These are phyloP conservation scores for Claviceps quebecensis DNA, from an alignment of 2,329 filamentous ascomycete genomes.

Conservation along the genomic window DNA sequence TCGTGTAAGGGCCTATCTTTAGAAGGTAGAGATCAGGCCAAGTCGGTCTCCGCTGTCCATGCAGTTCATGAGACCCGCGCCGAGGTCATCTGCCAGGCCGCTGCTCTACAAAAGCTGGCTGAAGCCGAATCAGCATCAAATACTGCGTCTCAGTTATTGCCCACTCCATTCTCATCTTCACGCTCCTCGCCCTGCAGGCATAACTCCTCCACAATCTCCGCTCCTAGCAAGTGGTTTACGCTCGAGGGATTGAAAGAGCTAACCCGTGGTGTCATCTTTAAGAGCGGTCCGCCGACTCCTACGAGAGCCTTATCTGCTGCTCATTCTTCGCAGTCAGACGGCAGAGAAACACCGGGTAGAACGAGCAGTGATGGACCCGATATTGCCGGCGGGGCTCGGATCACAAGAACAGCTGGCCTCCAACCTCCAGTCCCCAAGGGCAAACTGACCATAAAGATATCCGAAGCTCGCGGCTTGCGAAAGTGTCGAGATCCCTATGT, in stretches of 20 bases:
- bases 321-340: slow-evolving; percentile 35
- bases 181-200: slow-evolving; percentile 22
- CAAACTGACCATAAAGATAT: slow-evolving; percentile 78
- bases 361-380: slow-evolving; percentile 29
- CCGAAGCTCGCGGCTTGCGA: slow-evolving; percentile 68
- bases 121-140: not conserved
- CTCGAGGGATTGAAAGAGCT: slow-evolving; percentile 67
- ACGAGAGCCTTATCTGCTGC: slow-evolving; percentile 68
- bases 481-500: slow-evolving; percentile 85
- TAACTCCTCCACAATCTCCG: slow-evolving; percentile 31
- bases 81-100: not conserved
- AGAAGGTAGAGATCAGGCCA: slow-evolving; percentile 12
- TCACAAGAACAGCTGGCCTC: slow-evolving; percentile 37
- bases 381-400: slow-evolving; percentile 35
- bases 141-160: slow-evolving; percentile 2
- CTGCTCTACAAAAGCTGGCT: not conserved
- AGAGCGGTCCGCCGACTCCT: slow-evolving; percentile 87
- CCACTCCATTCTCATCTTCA: slow-evolving; percentile 4
- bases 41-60: slow-evolving; percentile 3
- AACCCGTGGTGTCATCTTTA: slow-evolving; percentile 60
- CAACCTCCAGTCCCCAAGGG: slow-evolving; percentile 64
- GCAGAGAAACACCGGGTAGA: slow-evolving; percentile 24
- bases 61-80: not conserved
- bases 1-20: slow-evolving; percentile 15
- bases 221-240: slow-evolving; percentile 43